Evolutionary conservation across 768 basidiomycete genomes (phyloP).

Genomic region (Boletus rufocinnamomeus): DNA sequence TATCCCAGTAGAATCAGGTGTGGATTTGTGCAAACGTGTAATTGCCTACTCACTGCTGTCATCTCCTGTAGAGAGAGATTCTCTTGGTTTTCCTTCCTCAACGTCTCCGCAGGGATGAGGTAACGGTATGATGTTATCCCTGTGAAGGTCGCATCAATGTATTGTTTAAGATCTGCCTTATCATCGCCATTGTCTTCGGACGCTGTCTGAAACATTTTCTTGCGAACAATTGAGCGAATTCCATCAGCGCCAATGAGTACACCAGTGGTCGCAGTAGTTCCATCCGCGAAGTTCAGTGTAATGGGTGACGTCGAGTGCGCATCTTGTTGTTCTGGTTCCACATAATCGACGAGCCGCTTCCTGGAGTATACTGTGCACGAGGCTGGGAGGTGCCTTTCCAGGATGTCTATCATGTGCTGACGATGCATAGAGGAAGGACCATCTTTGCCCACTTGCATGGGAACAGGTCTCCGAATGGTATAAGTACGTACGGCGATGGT

Average conservation of each 20-base stretch:
- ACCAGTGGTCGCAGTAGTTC: slow-evolving; percentile 34
- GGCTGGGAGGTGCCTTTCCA: slow-evolving; percentile 22
- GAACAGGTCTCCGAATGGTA: background rate
- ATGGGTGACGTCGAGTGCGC: slow-evolving; percentile 30
- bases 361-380: slow-evolving; percentile 21
- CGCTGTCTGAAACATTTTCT: slow-evolving; percentile 21
- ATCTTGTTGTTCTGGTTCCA: slow-evolving; percentile 1
- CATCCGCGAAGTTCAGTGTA: slow-evolving; percentile 17
- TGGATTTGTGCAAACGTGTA: background rate
- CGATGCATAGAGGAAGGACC: slow-evolving; percentile 21
- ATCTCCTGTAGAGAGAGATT: slow-evolving; percentile 20
- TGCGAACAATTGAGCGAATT: slow-evolving; percentile 34
- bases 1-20: slow-evolving; percentile 8
- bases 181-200: background rate
- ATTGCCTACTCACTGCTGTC: slow-evolving; percentile 22
- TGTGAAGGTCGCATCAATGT: slow-evolving; percentile 39
- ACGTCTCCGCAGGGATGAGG: slow-evolving; percentile 35
- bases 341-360: slow-evolving; percentile 26
- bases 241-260: slow-evolving; percentile 51
- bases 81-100: slow-evolving; percentile 30
- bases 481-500: slow-evolving; percentile 20
- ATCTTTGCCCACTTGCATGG: slow-evolving; percentile 3
- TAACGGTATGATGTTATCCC: slow-evolving; percentile 44
- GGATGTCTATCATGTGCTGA: slow-evolving; percentile 21
- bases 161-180: slow-evolving; percentile 11